A percentile compares a stretch with the other conserved stretches of the same genome.
These are phyloP conservation scores for Bipolaris sorokiniana DNA, from an alignment of 2,329 filamentous ascomycete genomes.

Conservation along the genomic window DNA sequence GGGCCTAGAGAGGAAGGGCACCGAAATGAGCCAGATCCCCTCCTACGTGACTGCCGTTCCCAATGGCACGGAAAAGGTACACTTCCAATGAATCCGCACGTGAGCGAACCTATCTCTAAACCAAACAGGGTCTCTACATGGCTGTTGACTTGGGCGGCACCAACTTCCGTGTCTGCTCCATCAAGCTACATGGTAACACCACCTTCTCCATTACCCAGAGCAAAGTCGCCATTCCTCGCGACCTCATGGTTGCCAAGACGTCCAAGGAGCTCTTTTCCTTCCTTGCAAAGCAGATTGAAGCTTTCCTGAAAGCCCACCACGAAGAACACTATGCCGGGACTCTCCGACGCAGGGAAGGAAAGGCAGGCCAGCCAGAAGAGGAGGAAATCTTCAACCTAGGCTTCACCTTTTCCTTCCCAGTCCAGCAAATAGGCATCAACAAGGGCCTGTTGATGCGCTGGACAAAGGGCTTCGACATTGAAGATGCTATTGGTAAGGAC, in stretches of 20 bases:
- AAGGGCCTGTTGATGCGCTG: slow-evolving; percentile 92
- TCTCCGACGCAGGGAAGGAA: slow-evolving; percentile 67
- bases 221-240: slow-evolving; percentile 87
- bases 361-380: slow-evolving; percentile 63
- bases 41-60: slow-evolving; percentile 96
- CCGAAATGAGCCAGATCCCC: slow-evolving; percentile 91
- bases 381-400: slow-evolving; percentile 88
- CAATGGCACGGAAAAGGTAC: slow-evolving; percentile 95
- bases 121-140: slow-evolving; percentile 81
- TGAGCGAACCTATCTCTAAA: neutral
- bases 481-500: slow-evolving; percentile 92
- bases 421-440: slow-evolving; percentile 93
- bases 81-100: slow-evolving; percentile 68
- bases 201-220: slow-evolving; percentile 93
- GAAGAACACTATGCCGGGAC: slow-evolving; percentile 81
- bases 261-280: slow-evolving; percentile 89
- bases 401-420: slow-evolving; percentile 99
- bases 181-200: slow-evolving; percentile 89
- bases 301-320: slow-evolving; percentile 86
- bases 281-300: slow-evolving; percentile 88
- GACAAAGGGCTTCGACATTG: slow-evolving; percentile 98
- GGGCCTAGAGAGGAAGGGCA: slow-evolving; percentile 77
- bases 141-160: slow-evolving; percentile 98
- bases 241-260: slow-evolving; percentile 88
- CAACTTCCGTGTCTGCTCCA: slow-evolving; percentile 97